Base-by-base conservation (phyloP, 495 filamentous ascomycete genomes). In the Penicillium daleae region DNA sequence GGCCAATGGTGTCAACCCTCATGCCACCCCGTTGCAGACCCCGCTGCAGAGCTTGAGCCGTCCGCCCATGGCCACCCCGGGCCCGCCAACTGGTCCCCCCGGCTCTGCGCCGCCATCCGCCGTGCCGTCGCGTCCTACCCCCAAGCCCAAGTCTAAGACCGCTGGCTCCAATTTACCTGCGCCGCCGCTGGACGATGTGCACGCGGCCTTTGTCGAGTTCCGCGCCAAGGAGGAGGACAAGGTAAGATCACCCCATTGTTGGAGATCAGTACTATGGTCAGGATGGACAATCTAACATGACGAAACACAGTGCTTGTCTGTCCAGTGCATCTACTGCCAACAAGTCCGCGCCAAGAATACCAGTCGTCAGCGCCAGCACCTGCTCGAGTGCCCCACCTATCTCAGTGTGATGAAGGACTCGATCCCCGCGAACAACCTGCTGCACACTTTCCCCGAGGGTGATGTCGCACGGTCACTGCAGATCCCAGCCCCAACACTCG, bases 251-350 rank as follows among this genome's bases (percentile, higher is more conserved):
- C 42, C n/a, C n/a, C n/a, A n/a, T n/a, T n/a, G n/a, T n/a, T n/a
- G n/a, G n/a, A n/a, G n/a, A n/a, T n/a, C n/a, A n/a, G n/a, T n/a
- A n/a, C 4, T 21, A 12, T 19, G 12, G 1, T 51, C 6, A 6
- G n/a, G 42, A 42, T 4, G 44, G 19, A 54, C 22, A 56, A 53
- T 37, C 66, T 61, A 39, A 66, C 56, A 55, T 49, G 52, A 33
- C 29, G 21, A 13, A 19, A 6, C 50, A 60, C 54, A 85, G 81
- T 85, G 82, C 70, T 74, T 85, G 48, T 84, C 82, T 13, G 82
- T 83, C 24, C 82, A 85, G 75, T 85, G 82, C 68, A 83, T 85
- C 61, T 84, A 84, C 73, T 85, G 82, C 66, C 81, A 85, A 54
- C 82, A 83, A 61, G 80, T 85, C 21, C 81, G 82, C 65, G 82